Evolutionary conservation across 1,284 basidiomycete species (phyloP).

Genomic region (Uromyces viciae-fabae): DNA sequence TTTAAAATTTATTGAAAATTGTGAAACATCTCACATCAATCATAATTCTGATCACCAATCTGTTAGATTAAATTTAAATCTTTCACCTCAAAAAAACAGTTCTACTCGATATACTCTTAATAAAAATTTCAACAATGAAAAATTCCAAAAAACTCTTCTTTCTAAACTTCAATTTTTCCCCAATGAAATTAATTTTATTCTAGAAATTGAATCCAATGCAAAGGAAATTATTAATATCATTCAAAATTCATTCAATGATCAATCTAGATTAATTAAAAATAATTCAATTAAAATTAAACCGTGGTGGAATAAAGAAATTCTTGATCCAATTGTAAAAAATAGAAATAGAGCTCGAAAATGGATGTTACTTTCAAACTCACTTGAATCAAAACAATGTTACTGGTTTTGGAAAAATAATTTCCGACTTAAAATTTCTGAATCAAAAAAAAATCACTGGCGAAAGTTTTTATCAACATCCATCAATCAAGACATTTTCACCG

Average conservation of each 20-base stretch:
- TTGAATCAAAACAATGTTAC: not conserved
- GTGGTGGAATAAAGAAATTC: slow-evolving; percentile 2
- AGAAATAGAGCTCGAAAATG: not conserved
- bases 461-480: not conserved
- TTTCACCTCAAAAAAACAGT: not conserved
- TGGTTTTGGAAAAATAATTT: not conserved
- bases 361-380: not conserved
- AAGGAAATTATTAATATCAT: not conserved
- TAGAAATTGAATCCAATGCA: not conserved
- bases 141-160: not conserved
- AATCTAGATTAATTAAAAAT: not conserved
- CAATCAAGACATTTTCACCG: not conserved
- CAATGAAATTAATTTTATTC: not conserved
- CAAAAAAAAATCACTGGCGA: slow-evolving; percentile 15
- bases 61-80: not conserved
- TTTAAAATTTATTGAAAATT: not conserved
- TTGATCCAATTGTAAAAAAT: not conserved
- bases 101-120: not conserved
- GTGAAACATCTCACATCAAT: not conserved
- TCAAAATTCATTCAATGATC: not conserved
- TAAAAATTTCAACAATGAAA: not conserved
- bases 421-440: not conserved
- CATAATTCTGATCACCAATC: slow-evolving; percentile 4
- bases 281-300: not conserved
- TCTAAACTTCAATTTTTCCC: not conserved